Evolutionary conservation across 257 asterid genomes (phyloP).

Genomic region (Nicotiana obtusifolia): DNA sequence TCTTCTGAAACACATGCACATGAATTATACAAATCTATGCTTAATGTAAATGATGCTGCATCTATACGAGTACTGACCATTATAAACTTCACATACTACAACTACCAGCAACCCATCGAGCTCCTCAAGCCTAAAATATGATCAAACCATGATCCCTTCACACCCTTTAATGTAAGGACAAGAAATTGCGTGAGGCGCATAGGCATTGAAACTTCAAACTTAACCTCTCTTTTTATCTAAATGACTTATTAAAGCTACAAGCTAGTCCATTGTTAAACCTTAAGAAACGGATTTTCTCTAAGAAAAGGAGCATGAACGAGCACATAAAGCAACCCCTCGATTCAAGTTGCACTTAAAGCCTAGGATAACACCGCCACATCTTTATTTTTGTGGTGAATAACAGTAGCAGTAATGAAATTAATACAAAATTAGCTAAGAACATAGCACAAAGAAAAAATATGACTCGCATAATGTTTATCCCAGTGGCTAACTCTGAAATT

Average conservation of each 20-base stretch:
- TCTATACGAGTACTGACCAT: not conserved
- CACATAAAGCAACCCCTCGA: conserved; percentile 23
- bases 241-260: not conserved
- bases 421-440: not conserved
- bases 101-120: not conserved
- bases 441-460: not conserved
- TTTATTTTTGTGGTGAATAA: not conserved
- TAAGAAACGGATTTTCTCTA: conserved; percentile 11
- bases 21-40: not conserved
- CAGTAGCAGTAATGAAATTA: not conserved
- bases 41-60: not conserved
- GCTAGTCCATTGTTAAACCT: not conserved
- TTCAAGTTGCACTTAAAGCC: conserved; percentile 10
- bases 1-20: not conserved
- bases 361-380: conserved; percentile 3
- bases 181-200: not conserved
- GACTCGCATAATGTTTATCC: not conserved
- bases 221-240: not conserved
- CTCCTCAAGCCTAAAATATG: not conserved
- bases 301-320: not conserved
- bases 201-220: too few species aligned
- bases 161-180: not conserved
- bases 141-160: not conserved
- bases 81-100: not conserved
- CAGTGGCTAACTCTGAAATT: not conserved